Evolutionary conservation across 768 basidiomycete genomes (phyloP), one percentile per base, ranked within the genome.

Genomic region (Rhodosporidiobolus odoratus): DNA sequence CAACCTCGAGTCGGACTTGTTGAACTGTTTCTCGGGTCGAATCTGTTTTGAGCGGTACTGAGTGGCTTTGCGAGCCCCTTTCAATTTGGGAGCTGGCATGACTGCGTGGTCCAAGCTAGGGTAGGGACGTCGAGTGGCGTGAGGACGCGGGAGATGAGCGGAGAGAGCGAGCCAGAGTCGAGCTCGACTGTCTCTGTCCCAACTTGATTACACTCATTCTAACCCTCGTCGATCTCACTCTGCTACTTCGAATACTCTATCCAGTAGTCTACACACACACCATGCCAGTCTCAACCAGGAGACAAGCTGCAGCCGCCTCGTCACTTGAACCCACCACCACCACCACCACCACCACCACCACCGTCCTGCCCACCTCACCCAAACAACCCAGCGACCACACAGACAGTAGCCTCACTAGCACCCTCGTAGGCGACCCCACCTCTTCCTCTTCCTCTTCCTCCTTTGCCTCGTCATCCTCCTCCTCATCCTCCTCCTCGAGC

Each of bases 1-100:
- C 17, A 66, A 35, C 8, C 69, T 37, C 2, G 54, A 58, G 17
- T 43, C 32, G 34, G 48, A n/a, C 10, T 25, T 19, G 54, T 72
- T 66, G 50, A 72, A 68, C 0, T 38, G 25, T 12, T 48, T 48
- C 35, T 67, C 66, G 40, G 21, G 48, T 3, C 50, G 61, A 34
- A 45, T 41, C 35, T 45, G n/a, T 4, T 53, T 45, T 1, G 71
- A 65, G 58, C 71, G 66, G 62, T 68, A 67, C 25, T 65, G 48
- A 7, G 69, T 66, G 10, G 65, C 65, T 47, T 71, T 71, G 47
- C 65, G 61, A 9, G 69, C 65, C 41, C 69, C 65, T 19, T 61
- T 57, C 30, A 52, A 34, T 21, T 65, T 71, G 3, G 64, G 61
- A 17, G 32, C 15, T 15, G 64, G 54, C 64, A 65, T 65, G n/a